These are phyloP conservation scores for Pochonia chlamydosporia DNA, from an alignment of 2,329 filamentous ascomycete species.

Conservation along the genomic window DNA sequence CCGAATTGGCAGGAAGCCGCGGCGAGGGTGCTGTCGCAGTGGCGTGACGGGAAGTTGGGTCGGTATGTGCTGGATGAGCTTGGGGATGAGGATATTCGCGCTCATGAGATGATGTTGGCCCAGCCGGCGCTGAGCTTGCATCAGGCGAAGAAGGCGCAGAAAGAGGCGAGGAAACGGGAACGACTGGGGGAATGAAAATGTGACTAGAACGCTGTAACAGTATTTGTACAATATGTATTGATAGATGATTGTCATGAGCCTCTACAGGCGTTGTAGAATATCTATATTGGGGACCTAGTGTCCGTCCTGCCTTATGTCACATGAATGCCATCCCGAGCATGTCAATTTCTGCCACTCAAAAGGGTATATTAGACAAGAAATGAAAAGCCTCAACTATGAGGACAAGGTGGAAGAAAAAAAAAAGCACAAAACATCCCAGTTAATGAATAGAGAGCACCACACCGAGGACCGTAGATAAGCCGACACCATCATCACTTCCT, in stretches of 20 bases:
- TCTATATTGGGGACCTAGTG: no score
- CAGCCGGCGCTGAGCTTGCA: conserved; percentile 54
- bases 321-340: background rate
- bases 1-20: conserved; percentile 69
- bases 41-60: conserved; percentile 72
- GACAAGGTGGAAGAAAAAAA: no score
- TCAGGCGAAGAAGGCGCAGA: conserved; percentile 63
- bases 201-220: background rate
- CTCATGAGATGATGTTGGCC: conserved; percentile 39
- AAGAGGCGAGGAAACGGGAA: conserved; percentile 48
- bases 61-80: conserved; percentile 76
- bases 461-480: background rate
- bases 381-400: no score
- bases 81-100: conserved; percentile 48
- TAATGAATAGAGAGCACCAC: background rate
- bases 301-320: no score
- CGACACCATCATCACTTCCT: background rate
- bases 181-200: conserved; percentile 9
- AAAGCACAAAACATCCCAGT: background rate
- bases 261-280: background rate
- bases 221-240: background rate
- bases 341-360: background rate
- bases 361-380: conserved; percentile 16
- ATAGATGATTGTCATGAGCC: background rate
- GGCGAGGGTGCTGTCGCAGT: conserved; percentile 74